phyloP scores from a whole-genome alignment of 495 filamentous ascomycete genomes.

The Lasiosphaeria miniovina region DNA sequence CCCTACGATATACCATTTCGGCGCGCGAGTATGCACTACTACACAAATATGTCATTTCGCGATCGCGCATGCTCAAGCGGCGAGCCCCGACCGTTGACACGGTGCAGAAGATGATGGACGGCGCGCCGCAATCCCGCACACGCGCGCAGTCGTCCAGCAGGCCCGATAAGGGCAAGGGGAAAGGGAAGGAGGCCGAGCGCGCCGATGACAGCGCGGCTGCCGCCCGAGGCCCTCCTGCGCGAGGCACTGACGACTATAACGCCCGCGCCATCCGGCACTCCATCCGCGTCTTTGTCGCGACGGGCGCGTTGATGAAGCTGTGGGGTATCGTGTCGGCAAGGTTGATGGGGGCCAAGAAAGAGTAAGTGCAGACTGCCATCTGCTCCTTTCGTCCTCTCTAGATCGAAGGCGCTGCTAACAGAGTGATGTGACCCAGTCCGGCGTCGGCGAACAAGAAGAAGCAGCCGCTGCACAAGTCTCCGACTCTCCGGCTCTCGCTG shows the following conservation, averaged over 20 bases:
- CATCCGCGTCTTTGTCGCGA: constrained; percentile 70
- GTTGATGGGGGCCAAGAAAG: constrained; percentile 43
- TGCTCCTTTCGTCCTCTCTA: background rate
- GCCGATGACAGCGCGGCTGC: background rate
- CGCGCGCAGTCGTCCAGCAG: constrained; percentile 10
- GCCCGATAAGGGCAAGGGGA: constrained; percentile 10
- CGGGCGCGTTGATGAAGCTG: constrained; percentile 65
- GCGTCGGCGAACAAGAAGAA: constrained; percentile 30
- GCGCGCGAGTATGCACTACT: constrained; percentile 80
- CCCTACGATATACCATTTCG: constrained; percentile 78
- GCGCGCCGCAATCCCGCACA: constrained; percentile 16
- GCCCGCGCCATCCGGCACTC: constrained; percentile 73
- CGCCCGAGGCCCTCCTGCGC: background rate
- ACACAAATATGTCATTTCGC: constrained; percentile 72
- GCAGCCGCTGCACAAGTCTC: constrained; percentile 60
- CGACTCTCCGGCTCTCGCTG: constrained; percentile 72
- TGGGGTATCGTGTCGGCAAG: constrained; percentile 57
- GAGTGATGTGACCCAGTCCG: background rate
- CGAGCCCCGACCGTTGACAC: constrained; percentile 55
- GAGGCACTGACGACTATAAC: constrained; percentile 64
- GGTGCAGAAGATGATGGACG: constrained; percentile 49
- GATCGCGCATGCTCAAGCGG: constrained; percentile 57
- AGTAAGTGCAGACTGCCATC: constrained; percentile 28
- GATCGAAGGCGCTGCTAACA: background rate
- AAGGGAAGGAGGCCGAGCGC: background rate